Evolutionary conservation across 768 basidiomycete species (phyloP).

Genomic region (Serpula lacrymans): DNA sequence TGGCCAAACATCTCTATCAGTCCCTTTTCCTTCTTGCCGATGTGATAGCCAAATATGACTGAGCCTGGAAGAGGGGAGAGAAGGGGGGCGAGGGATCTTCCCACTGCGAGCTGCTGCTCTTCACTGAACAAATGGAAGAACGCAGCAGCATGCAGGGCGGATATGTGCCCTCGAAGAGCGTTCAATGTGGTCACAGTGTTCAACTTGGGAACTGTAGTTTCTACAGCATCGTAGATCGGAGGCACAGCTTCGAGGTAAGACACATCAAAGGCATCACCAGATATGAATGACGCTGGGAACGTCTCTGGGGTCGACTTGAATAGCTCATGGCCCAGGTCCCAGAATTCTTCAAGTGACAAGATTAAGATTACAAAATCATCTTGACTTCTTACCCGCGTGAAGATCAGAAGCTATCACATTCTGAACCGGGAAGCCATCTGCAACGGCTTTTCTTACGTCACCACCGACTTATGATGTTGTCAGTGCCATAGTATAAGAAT

Average conservation of each 20-base stretch:
- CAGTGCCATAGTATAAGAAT: background rate
- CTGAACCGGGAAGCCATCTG: slow-evolving; percentile 40
- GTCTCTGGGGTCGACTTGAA: slow-evolving; percentile 48
- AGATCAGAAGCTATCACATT: slow-evolving; percentile 39
- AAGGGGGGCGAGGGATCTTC: slow-evolving; percentile 12
- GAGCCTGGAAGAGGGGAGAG: slow-evolving; percentile 13
- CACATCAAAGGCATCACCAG: slow-evolving; percentile 50
- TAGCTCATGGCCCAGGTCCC: slow-evolving; percentile 54
- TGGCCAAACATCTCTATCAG: no score
- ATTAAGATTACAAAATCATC: no score
- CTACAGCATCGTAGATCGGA: slow-evolving; percentile 15
- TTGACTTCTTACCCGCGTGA: slow-evolving; percentile 25
- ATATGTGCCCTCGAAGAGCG: slow-evolving; percentile 40
- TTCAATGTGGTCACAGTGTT: slow-evolving; percentile 35
- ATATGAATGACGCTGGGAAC: slow-evolving; percentile 51
- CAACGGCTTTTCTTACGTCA: slow-evolving; percentile 37
- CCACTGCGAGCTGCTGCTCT: slow-evolving; percentile 12
- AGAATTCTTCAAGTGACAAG: no score
- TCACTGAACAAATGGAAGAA: slow-evolving; percentile 35
- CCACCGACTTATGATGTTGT: slow-evolving; percentile 19
- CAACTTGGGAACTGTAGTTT: slow-evolving; percentile 22
- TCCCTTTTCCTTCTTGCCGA: background rate
- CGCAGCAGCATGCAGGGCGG: slow-evolving; percentile 43
- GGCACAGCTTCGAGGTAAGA: slow-evolving; percentile 31
- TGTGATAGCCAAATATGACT: slow-evolving; percentile 9